phyloP scores from a whole-genome alignment of 257 asterid genomes.

The Solanum acaule region DNA sequence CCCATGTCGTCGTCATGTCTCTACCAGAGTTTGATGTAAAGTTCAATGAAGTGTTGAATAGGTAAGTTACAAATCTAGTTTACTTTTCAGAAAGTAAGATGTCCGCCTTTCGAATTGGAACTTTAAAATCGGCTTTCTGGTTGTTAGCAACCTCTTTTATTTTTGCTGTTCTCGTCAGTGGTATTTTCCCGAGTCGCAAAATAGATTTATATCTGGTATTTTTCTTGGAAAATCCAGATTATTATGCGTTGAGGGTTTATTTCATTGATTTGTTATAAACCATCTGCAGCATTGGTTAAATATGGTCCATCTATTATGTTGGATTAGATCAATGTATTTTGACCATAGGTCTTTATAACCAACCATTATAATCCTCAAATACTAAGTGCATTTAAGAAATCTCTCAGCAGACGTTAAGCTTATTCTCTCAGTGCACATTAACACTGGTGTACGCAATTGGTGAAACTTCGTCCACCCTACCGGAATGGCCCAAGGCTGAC shows the following conservation, averaged over 20 bases:
- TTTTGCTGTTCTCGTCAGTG: background rate
- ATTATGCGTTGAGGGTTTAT: background rate
- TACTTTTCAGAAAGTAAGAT: background rate
- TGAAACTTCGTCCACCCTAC: background rate
- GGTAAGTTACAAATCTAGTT: conserved; percentile 35
- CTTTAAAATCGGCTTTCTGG: background rate
- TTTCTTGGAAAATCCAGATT: background rate
- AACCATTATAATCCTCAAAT: background rate
- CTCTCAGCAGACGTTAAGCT: background rate
- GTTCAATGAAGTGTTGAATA: conserved; percentile 32
- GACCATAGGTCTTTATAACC: background rate
- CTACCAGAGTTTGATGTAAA: conserved; percentile 31
- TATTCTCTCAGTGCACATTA: background rate
- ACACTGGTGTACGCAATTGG: background rate
- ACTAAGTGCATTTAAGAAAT: background rate
- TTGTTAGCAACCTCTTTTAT: background rate
- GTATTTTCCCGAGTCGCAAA: background rate
- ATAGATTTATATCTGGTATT: background rate
- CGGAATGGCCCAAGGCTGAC: background rate
- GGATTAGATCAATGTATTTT: background rate
- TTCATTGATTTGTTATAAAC: background rate
- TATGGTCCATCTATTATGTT: background rate
- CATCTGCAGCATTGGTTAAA: background rate
- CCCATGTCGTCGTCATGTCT: conserved; percentile 64
- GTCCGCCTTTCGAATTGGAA: background rate